Conservation (phyloP, 495 filamentous ascomycete genomes). For the Neurospora hispaniola region DNA sequence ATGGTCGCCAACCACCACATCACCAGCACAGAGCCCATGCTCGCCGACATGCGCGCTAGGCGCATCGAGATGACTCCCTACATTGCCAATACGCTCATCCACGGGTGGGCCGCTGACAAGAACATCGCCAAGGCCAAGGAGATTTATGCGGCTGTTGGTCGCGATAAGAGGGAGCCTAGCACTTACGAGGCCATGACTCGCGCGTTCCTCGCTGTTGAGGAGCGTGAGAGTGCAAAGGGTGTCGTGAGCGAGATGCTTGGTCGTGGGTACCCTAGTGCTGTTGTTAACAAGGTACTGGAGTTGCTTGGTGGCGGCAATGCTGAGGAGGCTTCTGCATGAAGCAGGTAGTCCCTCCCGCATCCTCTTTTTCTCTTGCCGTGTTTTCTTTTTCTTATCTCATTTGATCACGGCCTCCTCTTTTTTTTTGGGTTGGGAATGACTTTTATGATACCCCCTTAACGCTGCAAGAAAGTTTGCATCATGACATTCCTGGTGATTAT, state of each 20-base stretch:
- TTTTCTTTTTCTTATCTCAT: not conserved
- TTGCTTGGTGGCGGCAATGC: conserved; percentile 58
- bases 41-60: conserved; percentile 59
- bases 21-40: conserved; percentile 58
- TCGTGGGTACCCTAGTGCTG: conserved; percentile 82
- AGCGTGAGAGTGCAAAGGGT: conserved; percentile 57
- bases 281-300: conserved; percentile 84
- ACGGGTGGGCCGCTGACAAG: conserved; percentile 85
- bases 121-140: conserved; percentile 66
- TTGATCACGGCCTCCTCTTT: conserved; percentile 4
- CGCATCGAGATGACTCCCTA: conserved; percentile 86
- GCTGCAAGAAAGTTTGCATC: conserved; percentile 2
- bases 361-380: not conserved
- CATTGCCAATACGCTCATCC: conserved; percentile 98
- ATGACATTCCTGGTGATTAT: not conserved
- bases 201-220: conserved; percentile 75
- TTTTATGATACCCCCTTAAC: not conserved
- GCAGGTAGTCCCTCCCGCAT: not conserved
- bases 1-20: conserved; percentile 93
- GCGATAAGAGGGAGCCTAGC: conserved; percentile 77
- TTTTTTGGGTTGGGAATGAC: not conserved
- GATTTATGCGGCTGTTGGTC: conserved; percentile 66
- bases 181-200: conserved; percentile 99
- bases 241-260: conserved; percentile 87
- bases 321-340: conserved; percentile 9